Evolutionary conservation across 2,329 filamentous ascomycete species (phyloP).

Genomic region (Pseudodiploospora longispora): DNA sequence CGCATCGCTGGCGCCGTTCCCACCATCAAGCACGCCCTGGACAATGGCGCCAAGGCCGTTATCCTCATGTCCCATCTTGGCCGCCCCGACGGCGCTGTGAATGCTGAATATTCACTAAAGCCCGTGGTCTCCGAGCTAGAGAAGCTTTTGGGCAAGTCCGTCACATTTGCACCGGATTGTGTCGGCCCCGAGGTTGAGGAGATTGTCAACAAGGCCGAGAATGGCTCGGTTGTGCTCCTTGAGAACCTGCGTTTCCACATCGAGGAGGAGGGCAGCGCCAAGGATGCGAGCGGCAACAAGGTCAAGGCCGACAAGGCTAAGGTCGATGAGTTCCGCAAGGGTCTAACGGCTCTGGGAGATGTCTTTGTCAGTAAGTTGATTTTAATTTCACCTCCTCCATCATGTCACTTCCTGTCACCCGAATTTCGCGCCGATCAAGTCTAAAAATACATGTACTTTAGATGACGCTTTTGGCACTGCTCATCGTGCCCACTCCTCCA

Average conservation of each 20-base stretch:
- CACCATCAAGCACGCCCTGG: constrained; percentile 89
- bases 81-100: constrained; percentile 82
- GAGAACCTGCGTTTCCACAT: constrained; percentile 98
- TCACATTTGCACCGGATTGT: constrained; percentile 83
- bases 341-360: constrained; percentile 87
- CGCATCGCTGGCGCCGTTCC: constrained; percentile 93
- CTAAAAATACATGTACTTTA: constrained; percentile 28
- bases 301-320: constrained; percentile 92
- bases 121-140: constrained; percentile 86
- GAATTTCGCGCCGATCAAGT: background rate
- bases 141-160: constrained; percentile 76
- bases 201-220: constrained; percentile 72
- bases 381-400: background rate
- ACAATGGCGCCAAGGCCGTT: constrained; percentile 84
- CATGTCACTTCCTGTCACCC: background rate
- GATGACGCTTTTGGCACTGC: constrained; percentile 98
- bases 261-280: constrained; percentile 94
- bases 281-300: constrained; percentile 93
- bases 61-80: constrained; percentile 98
- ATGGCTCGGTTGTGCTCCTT: constrained; percentile 78
- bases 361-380: constrained; percentile 79
- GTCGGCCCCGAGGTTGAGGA: constrained; percentile 87
- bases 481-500: constrained; percentile 97
- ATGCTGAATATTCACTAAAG: constrained; percentile 90
- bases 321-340: constrained; percentile 91